Base-by-base conservation (phyloP, 768 basidiomycete genomes). In the Suillus occidentalis region DNA sequence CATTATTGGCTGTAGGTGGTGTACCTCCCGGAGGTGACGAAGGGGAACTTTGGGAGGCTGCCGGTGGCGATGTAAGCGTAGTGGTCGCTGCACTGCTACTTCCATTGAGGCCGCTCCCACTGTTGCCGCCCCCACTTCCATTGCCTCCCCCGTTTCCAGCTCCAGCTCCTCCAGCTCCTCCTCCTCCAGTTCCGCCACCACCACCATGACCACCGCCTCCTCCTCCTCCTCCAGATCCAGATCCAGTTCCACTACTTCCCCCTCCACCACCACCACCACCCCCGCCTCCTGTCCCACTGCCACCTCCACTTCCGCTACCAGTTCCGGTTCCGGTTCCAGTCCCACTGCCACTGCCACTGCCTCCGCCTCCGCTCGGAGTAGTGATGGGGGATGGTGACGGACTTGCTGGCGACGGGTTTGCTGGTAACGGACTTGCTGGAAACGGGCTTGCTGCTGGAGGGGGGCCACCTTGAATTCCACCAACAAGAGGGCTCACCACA, bases 401-500 rank as follows among this genome's bases (percentile, higher is more conserved):
- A 25, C 14, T 2, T 22, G 6, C 47, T 65, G 31, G 56, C 39
- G 8, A 64, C 34, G 22, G 64, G 45, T 4, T 67, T 25, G 9
- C 3, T 62, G 31, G 61, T 42, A 5, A 63, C 47, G 25, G 65
- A 47, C 4, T 67, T 22, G 7, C 37, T 64, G 25, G 59, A 40
- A 6, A 64, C 34, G 22, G 63, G 40, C 6, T 67, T 25, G 6
- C 43, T 6, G 66, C 60, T 50, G 37, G 10, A 62, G 63, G 16
- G 34, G 31, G 13, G 13, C 55, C 34, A 22, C 36, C n/a, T 36
- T 65, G 20, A 18, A 3, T 68, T 13, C 71, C 74, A 31, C 70
- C 74, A 34, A 82, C 45, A 39, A 84, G 34, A 28, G 80, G 72
- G 25, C 66, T 73, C 43, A 80, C 60, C 20, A 85, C 37, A 3